Percentiles rank a stretch among this genome's conserved stretches.
Evolutionary conservation across 1,284 basidiomycete genomes (phyloP).

Genomic region (Microbotryum saponariae): DNA sequence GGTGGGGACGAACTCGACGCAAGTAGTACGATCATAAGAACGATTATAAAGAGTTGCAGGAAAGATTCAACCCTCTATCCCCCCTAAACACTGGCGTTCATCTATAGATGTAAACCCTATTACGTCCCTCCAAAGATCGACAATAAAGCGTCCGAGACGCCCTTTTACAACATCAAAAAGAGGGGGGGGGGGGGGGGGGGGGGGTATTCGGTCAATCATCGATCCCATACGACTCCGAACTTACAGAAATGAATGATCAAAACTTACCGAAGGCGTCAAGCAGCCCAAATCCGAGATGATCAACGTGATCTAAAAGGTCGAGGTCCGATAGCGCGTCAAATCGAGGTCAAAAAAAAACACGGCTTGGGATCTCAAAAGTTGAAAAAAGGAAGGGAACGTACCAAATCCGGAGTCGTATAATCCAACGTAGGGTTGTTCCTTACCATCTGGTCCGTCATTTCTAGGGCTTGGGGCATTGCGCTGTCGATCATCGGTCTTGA

Average conservation of each 20-base stretch:
- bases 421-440: slow-evolving; percentile 45
- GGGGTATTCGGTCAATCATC: no score
- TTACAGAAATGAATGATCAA: no score
- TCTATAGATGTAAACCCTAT: no score
- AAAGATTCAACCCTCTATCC: no score
- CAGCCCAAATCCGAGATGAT: slow-evolving; percentile 88
- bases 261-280: slow-evolving; percentile 65
- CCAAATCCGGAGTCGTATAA: slow-evolving; percentile 42
- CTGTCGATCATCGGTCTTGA: slow-evolving; percentile 30
- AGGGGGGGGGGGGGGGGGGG: no score
- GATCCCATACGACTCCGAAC: no score
- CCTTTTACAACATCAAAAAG: slow-evolving; percentile 3
- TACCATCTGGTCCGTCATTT: slow-evolving; percentile 44
- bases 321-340: not conserved
- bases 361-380: no score
- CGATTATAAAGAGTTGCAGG: no score
- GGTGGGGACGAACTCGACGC: no score
- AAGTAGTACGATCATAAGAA: no score
- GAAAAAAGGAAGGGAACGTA: not conserved
- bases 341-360: no score
- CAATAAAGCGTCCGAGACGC: slow-evolving; percentile 27
- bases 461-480: slow-evolving; percentile 29
- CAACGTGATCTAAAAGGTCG: slow-evolving; percentile 55
- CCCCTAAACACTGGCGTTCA: no score
- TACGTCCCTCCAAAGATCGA: slow-evolving; percentile 19